A percentile compares a stretch with the other conserved stretches of the same genome.
phyloP scores from a whole-genome alignment of 331 rosid species.

The Malus hybrid region DNA sequence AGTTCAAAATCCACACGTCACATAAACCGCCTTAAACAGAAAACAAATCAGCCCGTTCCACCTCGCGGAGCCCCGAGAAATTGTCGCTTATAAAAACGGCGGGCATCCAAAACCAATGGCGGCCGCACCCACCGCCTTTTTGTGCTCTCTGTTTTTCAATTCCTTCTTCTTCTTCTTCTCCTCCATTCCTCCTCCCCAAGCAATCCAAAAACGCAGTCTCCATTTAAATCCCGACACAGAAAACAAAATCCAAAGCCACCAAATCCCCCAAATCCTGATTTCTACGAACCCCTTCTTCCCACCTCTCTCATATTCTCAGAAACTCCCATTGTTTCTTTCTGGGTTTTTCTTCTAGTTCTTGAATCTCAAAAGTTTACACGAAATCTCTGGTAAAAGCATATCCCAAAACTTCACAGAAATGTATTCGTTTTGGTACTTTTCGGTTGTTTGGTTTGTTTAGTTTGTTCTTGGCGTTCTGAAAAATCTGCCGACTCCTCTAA shows the following conservation, averaged over 20 bases:
- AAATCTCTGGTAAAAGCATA: neutral
- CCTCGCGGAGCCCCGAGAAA: neutral
- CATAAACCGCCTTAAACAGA: neutral
- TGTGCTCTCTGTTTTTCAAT: slow-evolving; percentile 17
- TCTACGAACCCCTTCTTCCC: no score
- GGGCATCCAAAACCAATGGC: slow-evolving; percentile 13
- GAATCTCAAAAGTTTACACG: neutral
- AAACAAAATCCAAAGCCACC: neutral
- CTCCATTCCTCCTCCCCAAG: neutral
- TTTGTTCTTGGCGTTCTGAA: neutral
- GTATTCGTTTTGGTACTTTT: neutral
- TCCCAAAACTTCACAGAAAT: neutral
- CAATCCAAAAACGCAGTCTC: neutral
- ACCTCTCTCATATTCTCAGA: neutral
- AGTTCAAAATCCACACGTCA: neutral
- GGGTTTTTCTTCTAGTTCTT: neutral
- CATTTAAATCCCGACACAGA: neutral
- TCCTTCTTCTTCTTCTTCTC: neutral
- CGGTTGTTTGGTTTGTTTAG: neutral
- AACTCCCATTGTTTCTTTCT: no score
- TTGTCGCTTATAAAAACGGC: neutral
- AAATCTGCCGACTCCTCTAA: neutral
- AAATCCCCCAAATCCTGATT: no score
- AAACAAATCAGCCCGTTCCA: neutral
- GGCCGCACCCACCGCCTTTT: slow-evolving; percentile 6